Evolutionary conservation across 1,139 yeast genomes (phyloP).

Genomic region (Kodamaea ohmeri): DNA sequence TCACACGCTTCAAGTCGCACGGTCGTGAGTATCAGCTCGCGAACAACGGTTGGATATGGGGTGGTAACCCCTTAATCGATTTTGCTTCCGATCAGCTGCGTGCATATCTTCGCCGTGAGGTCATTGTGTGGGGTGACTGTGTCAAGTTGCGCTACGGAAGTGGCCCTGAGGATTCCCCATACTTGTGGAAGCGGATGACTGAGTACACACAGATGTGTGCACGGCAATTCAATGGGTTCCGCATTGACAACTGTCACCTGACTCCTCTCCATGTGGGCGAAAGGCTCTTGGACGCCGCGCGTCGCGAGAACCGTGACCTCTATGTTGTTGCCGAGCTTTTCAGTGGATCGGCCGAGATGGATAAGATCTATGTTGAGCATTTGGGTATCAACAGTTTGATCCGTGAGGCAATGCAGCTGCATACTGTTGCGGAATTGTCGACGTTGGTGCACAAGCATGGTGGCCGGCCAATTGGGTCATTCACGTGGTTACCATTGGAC

Average conservation of each 20-base stretch:
- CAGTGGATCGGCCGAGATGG: slow-evolving; percentile 89
- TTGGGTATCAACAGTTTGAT: slow-evolving; percentile 84
- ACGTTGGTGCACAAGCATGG: slow-evolving; percentile 88
- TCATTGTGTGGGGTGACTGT: slow-evolving; percentile 97
- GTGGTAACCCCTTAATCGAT: slow-evolving; percentile 88
- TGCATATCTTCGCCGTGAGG: slow-evolving; percentile 87
- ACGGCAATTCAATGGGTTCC: slow-evolving; percentile 76
- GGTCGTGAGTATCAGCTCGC: slow-evolving; percentile 75
- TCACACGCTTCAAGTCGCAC: slow-evolving; percentile 61
- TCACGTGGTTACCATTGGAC: slow-evolving; percentile 71
- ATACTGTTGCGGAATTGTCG: slow-evolving; percentile 84
- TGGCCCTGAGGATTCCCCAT: slow-evolving; percentile 78
- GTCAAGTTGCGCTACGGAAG: slow-evolving; percentile 85
- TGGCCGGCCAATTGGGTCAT: slow-evolving; percentile 93
- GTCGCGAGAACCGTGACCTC: slow-evolving; percentile 76
- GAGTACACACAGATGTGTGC: slow-evolving; percentile 75
- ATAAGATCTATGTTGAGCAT: slow-evolving; percentile 84
- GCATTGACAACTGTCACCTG: slow-evolving; percentile 94
- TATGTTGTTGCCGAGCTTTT: slow-evolving; percentile 94
- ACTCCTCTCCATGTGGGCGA: slow-evolving; percentile 96
- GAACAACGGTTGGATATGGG: slow-evolving; percentile 99
- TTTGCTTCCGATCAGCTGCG: slow-evolving; percentile 80
- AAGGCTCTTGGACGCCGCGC: slow-evolving; percentile 80
- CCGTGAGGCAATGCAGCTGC: slow-evolving; percentile 97
- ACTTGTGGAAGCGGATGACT: slow-evolving; percentile 85